Base-by-base conservation (phyloP, 768 basidiomycete genomes). In the Boletales sp. region DNA sequence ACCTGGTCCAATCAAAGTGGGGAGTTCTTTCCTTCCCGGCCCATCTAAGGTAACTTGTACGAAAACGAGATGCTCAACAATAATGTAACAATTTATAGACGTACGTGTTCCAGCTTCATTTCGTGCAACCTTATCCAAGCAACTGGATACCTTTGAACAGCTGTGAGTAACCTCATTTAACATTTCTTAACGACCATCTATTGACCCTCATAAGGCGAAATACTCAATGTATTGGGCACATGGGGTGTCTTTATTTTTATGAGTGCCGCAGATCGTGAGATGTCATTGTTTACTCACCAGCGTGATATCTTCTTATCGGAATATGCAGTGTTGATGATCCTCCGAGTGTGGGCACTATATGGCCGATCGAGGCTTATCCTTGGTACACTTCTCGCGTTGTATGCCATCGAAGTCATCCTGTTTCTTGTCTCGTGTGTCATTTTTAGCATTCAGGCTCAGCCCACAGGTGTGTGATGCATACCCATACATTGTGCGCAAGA, bases 291-390 rank as follows among this genome's bases (percentile, higher is more conserved):
- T 5, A 9, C 44, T n/a, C 19, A 28, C 15, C n/a, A 45, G 5
- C 9, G 8, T 36, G 21, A 5, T 17, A 9, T 28, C 8, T 28
- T 8, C 21, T 28, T 25, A 28, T 25, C 7, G 17, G 36, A 28
- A 4, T 7, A 45, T 28, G 10, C 15, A 48, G 47, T 41, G 21
- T n/a, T 34, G n/a, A 48, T 48, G 47, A 48, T 48, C n/a, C 15
- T 48, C 15, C 47, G 39, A 15, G 38, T 48, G 32, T 48, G 46
- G 46, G 46, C 32, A 25, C n/a, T 48, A 18, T 48, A 41, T 4
- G 18, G 15, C 10, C 39, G 33, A 28, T 48, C 47, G 21, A 34
- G 9, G 32, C 6, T 41, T 3, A 28, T 48, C 15, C 36, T 48
- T 35, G 15, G 8, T 15, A 9, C 33, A 15, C 47, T 48, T n/a